Conservation (phyloP, 169 alveolate genomes). For the Eimeria tenella region DNA sequence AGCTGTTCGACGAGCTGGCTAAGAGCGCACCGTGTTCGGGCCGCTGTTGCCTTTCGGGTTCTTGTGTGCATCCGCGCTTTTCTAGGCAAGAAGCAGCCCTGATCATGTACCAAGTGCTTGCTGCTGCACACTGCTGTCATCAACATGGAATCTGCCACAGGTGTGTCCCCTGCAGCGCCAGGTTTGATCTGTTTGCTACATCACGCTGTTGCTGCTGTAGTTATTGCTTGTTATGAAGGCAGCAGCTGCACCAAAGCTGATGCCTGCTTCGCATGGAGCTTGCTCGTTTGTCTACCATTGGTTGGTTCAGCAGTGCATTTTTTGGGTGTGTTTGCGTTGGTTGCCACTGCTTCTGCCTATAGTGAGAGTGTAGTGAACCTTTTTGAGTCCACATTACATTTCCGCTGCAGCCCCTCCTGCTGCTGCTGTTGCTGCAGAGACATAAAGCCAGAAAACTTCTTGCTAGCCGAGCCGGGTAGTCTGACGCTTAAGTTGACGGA, state of each 20-base stretch:
- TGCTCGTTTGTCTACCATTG: neutral
- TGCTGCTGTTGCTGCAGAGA: slow-evolving; percentile 34
- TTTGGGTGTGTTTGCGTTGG: neutral
- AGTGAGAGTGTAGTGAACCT: neutral
- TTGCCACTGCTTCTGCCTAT: neutral
- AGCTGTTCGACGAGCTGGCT: slow-evolving; percentile 56
- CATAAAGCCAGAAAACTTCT: slow-evolving; percentile 76
- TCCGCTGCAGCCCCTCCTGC: slow-evolving; percentile 13
- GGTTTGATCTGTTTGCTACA: neutral
- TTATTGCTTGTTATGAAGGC: neutral
- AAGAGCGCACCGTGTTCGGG: neutral
- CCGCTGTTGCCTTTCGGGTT: neutral
- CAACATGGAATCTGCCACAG: slow-evolving; percentile 62
- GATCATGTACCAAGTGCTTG: slow-evolving; percentile 60
- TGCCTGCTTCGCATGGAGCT: neutral
- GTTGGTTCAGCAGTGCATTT: neutral
- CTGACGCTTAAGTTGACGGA: slow-evolving; percentile 65
- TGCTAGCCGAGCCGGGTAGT: slow-evolving; percentile 55
- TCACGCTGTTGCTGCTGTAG: slow-evolving; percentile 20
- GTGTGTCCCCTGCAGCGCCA: neutral
- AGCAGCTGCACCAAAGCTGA: too few relatives aligned
- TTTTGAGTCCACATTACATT: neutral
- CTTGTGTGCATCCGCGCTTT: neutral
- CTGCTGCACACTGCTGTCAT: slow-evolving; percentile 76
- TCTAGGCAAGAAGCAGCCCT: slow-evolving; percentile 60